Base-by-base conservation (phyloP, 1,284 basidiomycete genomes). In the Cutaneotrichosporon cutaneum region DNA sequence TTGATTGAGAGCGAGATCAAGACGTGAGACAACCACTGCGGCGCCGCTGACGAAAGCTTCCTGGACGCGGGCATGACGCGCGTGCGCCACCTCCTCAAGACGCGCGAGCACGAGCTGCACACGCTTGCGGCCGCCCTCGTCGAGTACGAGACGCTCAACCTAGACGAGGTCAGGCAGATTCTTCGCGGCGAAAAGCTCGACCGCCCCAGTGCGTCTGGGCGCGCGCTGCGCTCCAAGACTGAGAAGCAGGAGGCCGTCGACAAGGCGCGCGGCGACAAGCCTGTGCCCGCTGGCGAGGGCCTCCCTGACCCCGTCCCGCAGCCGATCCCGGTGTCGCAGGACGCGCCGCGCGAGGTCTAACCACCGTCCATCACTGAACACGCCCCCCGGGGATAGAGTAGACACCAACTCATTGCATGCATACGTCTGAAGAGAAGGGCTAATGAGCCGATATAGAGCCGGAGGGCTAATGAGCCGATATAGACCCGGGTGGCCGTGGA, bases 71-170 rank as follows among this genome's bases (percentile, higher is more conserved):
- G 90, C 35, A 87, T 92, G 81, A 78, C 77, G 45, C 87, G 94
- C 45, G 89, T 89, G 21, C 84, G 76, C 36, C 80, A 81, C 45
- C 82, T 94, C 48, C 82, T 97, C 64, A 87, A 85, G 71, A 82
- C 83, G 35, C 89, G 86, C 78, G 82, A 89, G 73, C 84, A 86
- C 33, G 91, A 96, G 74, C 81, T 97, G 54, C 90, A 95, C 79
- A 83, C 82, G 89, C 85, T 96, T 54, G 94, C 94, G 4, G 83
- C 85, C 59, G 94, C 94, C 5, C 82, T 97, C 62, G 86, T 96
- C 21, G 92, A 95, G 76, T 89, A 95, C 79, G 94, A 97, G 82
- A 96, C 94, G n/a, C 82, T 97, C 64, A 87, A 88, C 67, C 83
- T 86, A 45, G 87, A 90, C 22, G 92, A 97, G 78, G 94, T 96